Evolutionary conservation across 1,284 basidiomycete genomes (phyloP), one percentile per base, ranked within the genome.

Genomic region (Mycena sp.): DNA sequence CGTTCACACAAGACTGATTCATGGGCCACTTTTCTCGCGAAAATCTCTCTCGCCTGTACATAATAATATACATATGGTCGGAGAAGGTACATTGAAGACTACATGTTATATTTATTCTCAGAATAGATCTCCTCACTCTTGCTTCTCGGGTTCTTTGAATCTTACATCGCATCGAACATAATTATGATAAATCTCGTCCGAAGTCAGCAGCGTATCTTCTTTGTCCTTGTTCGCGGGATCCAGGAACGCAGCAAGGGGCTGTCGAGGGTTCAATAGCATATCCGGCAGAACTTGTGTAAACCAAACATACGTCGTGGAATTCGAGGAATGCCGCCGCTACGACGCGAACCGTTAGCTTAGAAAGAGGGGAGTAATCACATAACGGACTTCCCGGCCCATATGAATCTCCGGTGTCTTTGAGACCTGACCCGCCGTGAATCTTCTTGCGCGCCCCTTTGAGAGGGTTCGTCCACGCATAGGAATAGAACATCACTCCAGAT

Each of bases 401-500:
- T 11, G 87, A 85, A 67, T 89, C 86, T 0, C 86, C 86, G n/a
- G 77, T 69, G 29, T 78, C 84, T 52, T 74, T 74, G n/a, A 80
- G 77, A 29, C 88, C 88, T n/a, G 85, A 86, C 1, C 90, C 90
- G 23, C 90, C 89, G 69, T 93, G 91, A 38, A 91, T 89, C 74
- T 84, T 86, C 80, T 92, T 92, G 50, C 87, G 81, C 38, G 87
- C 83, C 26, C 83, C 86, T 23, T 57, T 59, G 12, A 72, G 72
- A 26, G 80, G 72, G 51, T 81, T 74, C 12, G 87, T 77, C 49
- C 84, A 76, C 61, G 83, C 85, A 72, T 88, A 87, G 3, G 88
- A 83, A 72, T 92, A 92, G 70, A 91, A 87, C 83, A 92, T 91
- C 40, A 89, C 82, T 28, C 90, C 90, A 6, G 83, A 84, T 75